Percentiles rank a stretch among this genome's conserved stretches.
phyloP scores from a whole-genome alignment of 768 basidiomycete genomes.

The Trametes cubensis region DNA sequence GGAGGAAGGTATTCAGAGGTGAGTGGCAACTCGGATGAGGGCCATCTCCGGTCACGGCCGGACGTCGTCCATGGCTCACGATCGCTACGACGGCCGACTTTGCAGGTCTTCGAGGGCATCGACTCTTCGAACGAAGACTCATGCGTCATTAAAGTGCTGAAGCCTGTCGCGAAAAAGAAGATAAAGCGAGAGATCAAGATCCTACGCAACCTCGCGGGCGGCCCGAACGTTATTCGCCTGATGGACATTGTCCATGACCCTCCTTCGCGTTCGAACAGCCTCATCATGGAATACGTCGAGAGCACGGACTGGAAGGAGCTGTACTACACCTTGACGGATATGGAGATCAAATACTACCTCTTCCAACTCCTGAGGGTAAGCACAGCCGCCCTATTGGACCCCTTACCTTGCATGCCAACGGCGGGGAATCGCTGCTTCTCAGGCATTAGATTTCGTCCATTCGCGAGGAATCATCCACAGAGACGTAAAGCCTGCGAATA shows the following conservation, averaged over 20 bases:
- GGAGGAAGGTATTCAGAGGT: slow-evolving; percentile 95
- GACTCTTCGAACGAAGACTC: slow-evolving; percentile 89
- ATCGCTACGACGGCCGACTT: background rate
- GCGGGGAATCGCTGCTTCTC: background rate
- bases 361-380: slow-evolving; percentile 87
- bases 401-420: background rate
- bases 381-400: background rate
- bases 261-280: slow-evolving; percentile 91
- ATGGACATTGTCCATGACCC: slow-evolving; percentile 95
- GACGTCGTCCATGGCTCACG: background rate
- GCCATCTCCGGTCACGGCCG: background rate
- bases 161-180: slow-evolving; percentile 99
- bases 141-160: slow-evolving; percentile 97
- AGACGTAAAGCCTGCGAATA: slow-evolving; percentile 98
- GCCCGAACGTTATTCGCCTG: slow-evolving; percentile 90
- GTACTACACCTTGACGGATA: slow-evolving; percentile 91
- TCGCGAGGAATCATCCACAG: slow-evolving; percentile 98
- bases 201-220: slow-evolving; percentile 91
- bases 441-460: slow-evolving; percentile 97
- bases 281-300: slow-evolving; percentile 96
- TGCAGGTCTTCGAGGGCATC: slow-evolving; percentile 88
- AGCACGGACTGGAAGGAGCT: slow-evolving; percentile 96
- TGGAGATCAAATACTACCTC: slow-evolving; percentile 95
- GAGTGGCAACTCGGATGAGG: slow-evolving; percentile 21
- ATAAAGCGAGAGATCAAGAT: slow-evolving; percentile 99